These are phyloP conservation scores for Talaromyces rugulosus DNA, from an alignment of 2,329 filamentous ascomycete species.

Conservation along the genomic window DNA sequence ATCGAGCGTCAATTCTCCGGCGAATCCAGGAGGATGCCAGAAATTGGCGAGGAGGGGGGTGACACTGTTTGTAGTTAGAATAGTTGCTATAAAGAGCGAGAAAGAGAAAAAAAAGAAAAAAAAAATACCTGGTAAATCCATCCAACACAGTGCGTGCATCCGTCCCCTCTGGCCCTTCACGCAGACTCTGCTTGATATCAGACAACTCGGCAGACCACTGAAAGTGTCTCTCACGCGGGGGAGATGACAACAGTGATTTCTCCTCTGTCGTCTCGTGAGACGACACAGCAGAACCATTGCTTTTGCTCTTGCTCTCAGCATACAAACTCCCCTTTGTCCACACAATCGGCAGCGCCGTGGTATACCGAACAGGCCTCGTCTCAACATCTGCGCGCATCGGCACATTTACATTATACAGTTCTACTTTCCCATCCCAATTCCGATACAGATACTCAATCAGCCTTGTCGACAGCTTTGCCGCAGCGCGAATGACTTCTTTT, in stretches of 20 bases:
- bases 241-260: not conserved
- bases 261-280: not conserved
- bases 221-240: constrained; percentile 66
- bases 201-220: constrained; percentile 82
- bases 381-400: constrained; percentile 72
- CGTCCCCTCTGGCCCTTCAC: constrained; percentile 69
- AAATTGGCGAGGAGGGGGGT: constrained; percentile 88
- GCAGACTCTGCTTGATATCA: constrained; percentile 79
- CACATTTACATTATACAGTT: constrained; percentile 83
- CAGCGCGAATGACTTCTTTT: constrained; percentile 66
- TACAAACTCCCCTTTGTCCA: constrained; percentile 78
- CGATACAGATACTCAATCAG: constrained; percentile 70
- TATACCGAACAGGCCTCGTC: constrained; percentile 65
- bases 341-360: constrained; percentile 78
- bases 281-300: constrained; percentile 10
- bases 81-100: not conserved
- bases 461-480: constrained; percentile 64
- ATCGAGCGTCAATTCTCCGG: constrained; percentile 62
- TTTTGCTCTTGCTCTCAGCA: constrained; percentile 59
- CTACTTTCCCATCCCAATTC: constrained; percentile 67
- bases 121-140: constrained; percentile 68
- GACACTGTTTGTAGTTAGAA: constrained; percentile 51
- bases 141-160: constrained; percentile 88
- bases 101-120: not conserved
- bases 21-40: constrained; percentile 65